Conservation (phyloP, 225 moss, liverwort and hornwort genomes). For the Bryoerythrophyllum caledonicum region DNA sequence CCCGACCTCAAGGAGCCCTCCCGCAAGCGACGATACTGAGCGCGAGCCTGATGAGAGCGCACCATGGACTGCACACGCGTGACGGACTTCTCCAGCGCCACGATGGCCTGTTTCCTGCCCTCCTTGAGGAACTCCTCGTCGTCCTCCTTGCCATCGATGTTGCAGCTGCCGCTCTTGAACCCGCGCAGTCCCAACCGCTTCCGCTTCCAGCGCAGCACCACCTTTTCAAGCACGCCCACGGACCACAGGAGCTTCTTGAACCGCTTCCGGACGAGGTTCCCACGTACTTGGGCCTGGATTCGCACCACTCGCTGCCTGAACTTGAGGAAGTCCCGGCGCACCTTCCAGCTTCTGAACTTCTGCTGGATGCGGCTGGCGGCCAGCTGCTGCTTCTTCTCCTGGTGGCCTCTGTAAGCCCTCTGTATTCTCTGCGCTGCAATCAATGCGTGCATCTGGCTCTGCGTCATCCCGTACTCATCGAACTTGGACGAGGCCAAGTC, state of each 20-base stretch:
- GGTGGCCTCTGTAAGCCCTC: constrained; percentile 34
- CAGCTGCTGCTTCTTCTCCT: constrained; percentile 53
- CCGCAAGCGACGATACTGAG: constrained; percentile 55
- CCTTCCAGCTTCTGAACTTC: constrained; percentile 66
- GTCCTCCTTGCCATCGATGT: constrained; percentile 44
- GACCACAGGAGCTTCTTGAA: constrained; percentile 62
- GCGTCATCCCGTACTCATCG: constrained; percentile 60
- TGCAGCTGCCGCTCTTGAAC: constrained; percentile 45
- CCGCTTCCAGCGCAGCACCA: constrained; percentile 53
- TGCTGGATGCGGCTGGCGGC: constrained; percentile 73
- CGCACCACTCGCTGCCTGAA: constrained; percentile 58
- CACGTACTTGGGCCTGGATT: constrained; percentile 59
- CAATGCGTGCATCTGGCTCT: constrained; percentile 45
- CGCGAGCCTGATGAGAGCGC: constrained; percentile 51
- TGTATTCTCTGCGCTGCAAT: constrained; percentile 52
- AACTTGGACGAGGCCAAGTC: constrained; percentile 34
- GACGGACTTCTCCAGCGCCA: constrained; percentile 56
- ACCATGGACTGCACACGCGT: constrained; percentile 62
- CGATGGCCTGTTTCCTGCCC: constrained; percentile 54
- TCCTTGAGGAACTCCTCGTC: constrained; percentile 63
- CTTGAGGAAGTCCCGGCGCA: constrained; percentile 48
- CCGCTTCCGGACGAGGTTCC: constrained; percentile 54
- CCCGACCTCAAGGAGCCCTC: constrained; percentile 50
- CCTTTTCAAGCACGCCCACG: constrained; percentile 57
- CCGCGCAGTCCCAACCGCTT: constrained; percentile 55